phyloP scores from a whole-genome alignment of 1,284 basidiomycete genomes.

The Ganoderma boninense region DNA sequence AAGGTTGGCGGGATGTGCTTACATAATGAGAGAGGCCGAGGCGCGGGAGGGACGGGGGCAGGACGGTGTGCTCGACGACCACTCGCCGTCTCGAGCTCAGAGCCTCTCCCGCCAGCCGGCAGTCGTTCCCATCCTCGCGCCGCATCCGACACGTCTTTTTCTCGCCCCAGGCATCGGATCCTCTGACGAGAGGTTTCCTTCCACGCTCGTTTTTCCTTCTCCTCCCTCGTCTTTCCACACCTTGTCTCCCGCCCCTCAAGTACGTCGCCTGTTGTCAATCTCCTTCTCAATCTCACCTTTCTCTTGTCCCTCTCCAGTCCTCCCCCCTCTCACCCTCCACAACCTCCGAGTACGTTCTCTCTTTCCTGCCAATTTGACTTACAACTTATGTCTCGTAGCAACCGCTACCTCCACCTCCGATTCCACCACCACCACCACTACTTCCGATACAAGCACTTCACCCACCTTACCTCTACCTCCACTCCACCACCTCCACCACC shows the following conservation, averaged over 20 bases:
- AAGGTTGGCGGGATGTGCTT: slow-evolving; percentile 16
- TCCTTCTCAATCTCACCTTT: not conserved
- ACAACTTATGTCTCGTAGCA: not conserved
- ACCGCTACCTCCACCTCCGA: slow-evolving; percentile 16
- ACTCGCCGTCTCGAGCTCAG: slow-evolving; percentile 6
- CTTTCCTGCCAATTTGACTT: too few relatives aligned
- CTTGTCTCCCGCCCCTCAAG: slow-evolving; percentile 1
- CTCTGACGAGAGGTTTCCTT: not conserved
- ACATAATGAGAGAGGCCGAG: slow-evolving; percentile 12
- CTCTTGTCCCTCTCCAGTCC: not conserved
- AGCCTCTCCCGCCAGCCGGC: slow-evolving; percentile 6
- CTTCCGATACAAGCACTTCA: slow-evolving; percentile 12
- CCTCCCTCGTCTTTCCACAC: not conserved
- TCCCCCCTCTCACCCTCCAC: not conserved
- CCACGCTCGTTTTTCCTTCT: slow-evolving; percentile 6
- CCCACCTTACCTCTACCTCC: slow-evolving; percentile 5
- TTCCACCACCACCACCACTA: slow-evolving; percentile 16
- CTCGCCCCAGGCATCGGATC: slow-evolving; percentile 5
- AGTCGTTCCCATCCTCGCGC: slow-evolving; percentile 9
- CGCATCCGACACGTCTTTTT: not conserved
- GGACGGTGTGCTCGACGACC: slow-evolving; percentile 9
- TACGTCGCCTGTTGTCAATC: not conserved
- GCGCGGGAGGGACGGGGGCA: not conserved
- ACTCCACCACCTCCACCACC: slow-evolving; percentile 6
- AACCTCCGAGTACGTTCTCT: not conserved